Evolutionary conservation across 257 asterid genomes (phyloP).

Genomic region (Ligustrum vulgare): DNA sequence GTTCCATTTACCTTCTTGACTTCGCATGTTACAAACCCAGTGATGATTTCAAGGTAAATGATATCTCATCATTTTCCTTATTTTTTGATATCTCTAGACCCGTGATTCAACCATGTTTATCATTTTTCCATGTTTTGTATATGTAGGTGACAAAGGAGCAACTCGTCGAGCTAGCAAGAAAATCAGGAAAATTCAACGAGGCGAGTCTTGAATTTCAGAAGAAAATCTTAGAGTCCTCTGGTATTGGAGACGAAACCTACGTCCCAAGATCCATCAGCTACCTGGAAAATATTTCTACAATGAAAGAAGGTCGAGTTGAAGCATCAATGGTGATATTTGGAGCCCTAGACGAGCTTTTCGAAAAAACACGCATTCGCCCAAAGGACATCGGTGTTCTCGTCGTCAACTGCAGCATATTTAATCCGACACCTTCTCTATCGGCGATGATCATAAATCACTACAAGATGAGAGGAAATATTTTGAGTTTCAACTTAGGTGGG

Average conservation of each 20-base stretch:
- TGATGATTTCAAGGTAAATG: constrained; percentile 69
- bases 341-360: constrained; percentile 87
- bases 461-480: constrained; percentile 84
- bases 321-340: constrained; percentile 87
- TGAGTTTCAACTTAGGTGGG: constrained; percentile 90
- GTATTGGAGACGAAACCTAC: constrained; percentile 85
- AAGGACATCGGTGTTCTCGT: constrained; percentile 85
- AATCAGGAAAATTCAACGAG: constrained; percentile 72
- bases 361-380: constrained; percentile 57
- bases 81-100: too few relatives aligned
- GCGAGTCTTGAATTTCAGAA: constrained; percentile 62
- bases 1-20: constrained; percentile 69
- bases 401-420: constrained; percentile 90
- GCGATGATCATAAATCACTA: constrained; percentile 96
- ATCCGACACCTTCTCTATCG: constrained; percentile 98
- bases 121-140: neutral
- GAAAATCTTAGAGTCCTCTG: constrained; percentile 72
- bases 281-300: constrained; percentile 71
- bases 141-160: constrained; percentile 78
- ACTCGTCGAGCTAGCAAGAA: constrained; percentile 68
- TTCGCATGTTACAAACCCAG: constrained; percentile 85
- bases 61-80: neutral
- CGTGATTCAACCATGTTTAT: too few relatives aligned
- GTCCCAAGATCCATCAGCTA: constrained; percentile 69
- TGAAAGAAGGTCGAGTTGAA: constrained; percentile 92